These are phyloP conservation scores for Termitomyces eurrhizus DNA, from an alignment of 768 basidiomycete genomes.

Conservation along the genomic window DNA sequence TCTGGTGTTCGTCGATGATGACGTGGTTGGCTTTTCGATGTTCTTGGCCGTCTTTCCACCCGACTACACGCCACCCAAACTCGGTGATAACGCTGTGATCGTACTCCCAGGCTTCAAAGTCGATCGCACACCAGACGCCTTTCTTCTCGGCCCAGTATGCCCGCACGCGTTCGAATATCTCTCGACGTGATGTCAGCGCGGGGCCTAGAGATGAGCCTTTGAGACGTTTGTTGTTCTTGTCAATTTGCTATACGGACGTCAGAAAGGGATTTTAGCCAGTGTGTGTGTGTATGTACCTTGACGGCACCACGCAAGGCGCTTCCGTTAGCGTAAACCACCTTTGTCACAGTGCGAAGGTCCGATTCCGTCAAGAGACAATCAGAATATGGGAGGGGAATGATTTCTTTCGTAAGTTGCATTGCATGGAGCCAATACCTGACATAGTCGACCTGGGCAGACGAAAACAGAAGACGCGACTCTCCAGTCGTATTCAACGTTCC, in stretches of 20 bases:
- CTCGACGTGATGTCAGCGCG: constrained; percentile 50
- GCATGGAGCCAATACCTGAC: constrained; percentile 80
- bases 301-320: constrained; percentile 52
- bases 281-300: constrained; percentile 39
- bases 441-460: constrained; percentile 83
- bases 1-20: constrained; percentile 58
- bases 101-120: constrained; percentile 82
- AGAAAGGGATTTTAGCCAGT: not conserved
- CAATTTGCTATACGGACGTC: constrained; percentile 49
- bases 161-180: constrained; percentile 66
- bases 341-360: constrained; percentile 54
- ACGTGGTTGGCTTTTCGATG: constrained; percentile 53
- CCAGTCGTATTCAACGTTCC: constrained; percentile 62
- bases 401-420: constrained; percentile 58
- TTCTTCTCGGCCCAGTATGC: constrained; percentile 55
- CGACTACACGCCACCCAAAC: constrained; percentile 69
- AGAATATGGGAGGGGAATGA: constrained; percentile 73
- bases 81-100: constrained; percentile 76
- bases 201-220: constrained; percentile 51
- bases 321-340: constrained; percentile 52
- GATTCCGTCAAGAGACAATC: constrained; percentile 66
- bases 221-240: constrained; percentile 76
- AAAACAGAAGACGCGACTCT: constrained; percentile 76
- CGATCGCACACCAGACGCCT: constrained; percentile 75
- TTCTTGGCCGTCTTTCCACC: constrained; percentile 50